Evolutionary conservation across 2,329 filamentous ascomycete genomes (phyloP), one percentile per base, ranked within the genome.

Genomic region (Basipetospora chlamydospora): DNA sequence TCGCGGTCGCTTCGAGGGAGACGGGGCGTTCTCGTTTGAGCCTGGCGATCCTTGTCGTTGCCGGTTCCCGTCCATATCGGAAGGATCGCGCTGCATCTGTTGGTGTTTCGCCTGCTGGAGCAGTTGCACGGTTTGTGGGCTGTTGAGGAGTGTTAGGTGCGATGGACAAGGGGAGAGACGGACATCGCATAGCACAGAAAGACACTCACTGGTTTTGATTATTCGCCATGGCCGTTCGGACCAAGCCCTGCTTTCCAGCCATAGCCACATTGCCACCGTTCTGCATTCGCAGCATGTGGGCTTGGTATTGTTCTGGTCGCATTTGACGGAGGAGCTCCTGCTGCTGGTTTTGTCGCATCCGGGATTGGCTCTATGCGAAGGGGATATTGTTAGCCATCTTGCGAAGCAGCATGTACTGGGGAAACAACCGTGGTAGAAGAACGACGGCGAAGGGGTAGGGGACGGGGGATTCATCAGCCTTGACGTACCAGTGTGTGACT

Each of bases 1-100:
- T 39, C 87, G 81, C 40, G 78, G 83, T 50, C 87, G 74, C 64
- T 96, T 96, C 43, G 82, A 88, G 2, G 88, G 88, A 22, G 88
- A 96, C 4, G 86, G 85, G 18, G 84, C 86, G 50, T 90, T 90
- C 37, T 95, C 87, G 38, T 77, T 78, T 26, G 80, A 79, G 35
- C 77, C 76, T 6, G 88, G 88, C 23, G 88, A 94, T 40, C 79
- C 77, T 20, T 85, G 79, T 41, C 86, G 75, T 44, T 79, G 77
- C 41, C 80, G 81, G 57, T 80, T 84, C 56, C 80, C 80, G 48
- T 93, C 85, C 72, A 90, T 85, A 43, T 80, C 77, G 12, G 84
- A 88, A 37, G 83, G 81, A 49, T 93, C 85, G 41, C 85, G 72
- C 54, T 88, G 82, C 82, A 94, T 92, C 53, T 82, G 77, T 39